Percentiles rank a stretch among this genome's conserved stretches.
Conservation (phyloP, 768 basidiomycete species). For the Termitomyces sp. region DNA sequence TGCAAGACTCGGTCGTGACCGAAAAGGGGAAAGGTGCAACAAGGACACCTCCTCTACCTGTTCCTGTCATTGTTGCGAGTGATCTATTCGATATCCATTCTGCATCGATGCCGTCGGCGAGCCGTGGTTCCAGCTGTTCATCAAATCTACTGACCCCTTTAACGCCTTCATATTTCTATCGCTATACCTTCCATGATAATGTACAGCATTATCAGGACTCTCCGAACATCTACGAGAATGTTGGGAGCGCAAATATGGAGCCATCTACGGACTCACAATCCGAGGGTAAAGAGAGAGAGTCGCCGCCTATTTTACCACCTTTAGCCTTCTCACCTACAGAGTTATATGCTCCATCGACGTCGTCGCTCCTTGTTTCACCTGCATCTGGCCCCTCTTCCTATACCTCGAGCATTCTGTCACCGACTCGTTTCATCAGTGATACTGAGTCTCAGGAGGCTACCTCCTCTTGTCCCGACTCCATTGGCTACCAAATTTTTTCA, state of each 20-base stretch:
- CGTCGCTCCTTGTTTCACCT: conserved; percentile 27
- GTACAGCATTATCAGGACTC: conserved; percentile 12
- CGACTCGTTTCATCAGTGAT: conserved; percentile 7
- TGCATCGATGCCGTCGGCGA: conserved; percentile 16
- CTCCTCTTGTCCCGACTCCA: conserved; percentile 8
- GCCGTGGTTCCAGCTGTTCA: conserved; percentile 16
- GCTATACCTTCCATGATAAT: conserved; percentile 2
- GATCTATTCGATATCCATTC: conserved; percentile 34
- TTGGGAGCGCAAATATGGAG: conserved; percentile 3
- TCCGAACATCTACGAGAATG: conserved; percentile 7
- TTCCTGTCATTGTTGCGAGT: conserved; percentile 24
- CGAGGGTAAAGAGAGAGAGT: conserved; percentile 60
- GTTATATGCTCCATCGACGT: conserved; percentile 35
- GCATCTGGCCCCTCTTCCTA: conserved; percentile 35
- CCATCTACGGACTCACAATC: conserved; percentile 14
- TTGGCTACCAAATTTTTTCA: conserved; percentile 17
- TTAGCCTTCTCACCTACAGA: conserved; percentile 53
- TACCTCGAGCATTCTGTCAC: conserved; percentile 17
- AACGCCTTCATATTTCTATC: conserved; percentile 17
- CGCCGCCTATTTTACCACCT: conserved; percentile 60
- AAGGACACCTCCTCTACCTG: conserved; percentile 45
- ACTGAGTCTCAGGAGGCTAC: conserved; percentile 3
- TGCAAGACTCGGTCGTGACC: conserved; percentile 10
- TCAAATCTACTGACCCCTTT: conserved; percentile 20
- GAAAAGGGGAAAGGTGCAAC: conserved; percentile 54